These are phyloP conservation scores for Fusarium staphyleae DNA, from an alignment of 2,329 filamentous ascomycete species.

Conservation along the genomic window DNA sequence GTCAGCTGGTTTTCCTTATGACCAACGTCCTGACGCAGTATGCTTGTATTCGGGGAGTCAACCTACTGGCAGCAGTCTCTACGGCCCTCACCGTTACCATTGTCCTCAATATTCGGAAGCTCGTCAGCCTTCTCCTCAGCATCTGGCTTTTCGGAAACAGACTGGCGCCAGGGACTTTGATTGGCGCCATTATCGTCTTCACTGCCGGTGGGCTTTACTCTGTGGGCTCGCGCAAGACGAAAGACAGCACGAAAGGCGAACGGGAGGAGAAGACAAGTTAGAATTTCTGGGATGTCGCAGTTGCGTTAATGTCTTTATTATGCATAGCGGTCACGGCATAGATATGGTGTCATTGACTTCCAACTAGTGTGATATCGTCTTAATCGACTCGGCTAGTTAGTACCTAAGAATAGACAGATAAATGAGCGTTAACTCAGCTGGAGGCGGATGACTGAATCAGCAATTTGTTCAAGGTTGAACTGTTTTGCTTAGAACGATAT, in stretches of 20 bases:
- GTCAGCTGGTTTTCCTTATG: constrained; percentile 73
- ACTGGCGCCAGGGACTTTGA: constrained; percentile 75
- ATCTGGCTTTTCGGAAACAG: constrained; percentile 94
- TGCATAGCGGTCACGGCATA: constrained; percentile 6
- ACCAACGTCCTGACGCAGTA: constrained; percentile 91
- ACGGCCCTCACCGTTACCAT: constrained; percentile 96
- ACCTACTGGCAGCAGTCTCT: constrained; percentile 86
- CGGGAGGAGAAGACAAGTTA: constrained; percentile 30
- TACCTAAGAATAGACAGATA: neutral
- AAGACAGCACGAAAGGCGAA: neutral
- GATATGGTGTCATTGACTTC: constrained; percentile 10
- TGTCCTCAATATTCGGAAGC: constrained; percentile 92
- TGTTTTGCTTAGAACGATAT: no score
- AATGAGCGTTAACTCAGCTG: neutral
- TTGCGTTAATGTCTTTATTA: constrained; percentile 1
- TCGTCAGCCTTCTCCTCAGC: constrained; percentile 88
- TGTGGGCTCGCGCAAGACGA: constrained; percentile 62
- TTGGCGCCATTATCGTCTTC: constrained; percentile 88
- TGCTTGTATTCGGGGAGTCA: constrained; percentile 93
- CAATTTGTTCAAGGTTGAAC: no score
- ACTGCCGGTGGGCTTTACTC: constrained; percentile 90
- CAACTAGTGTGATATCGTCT: neutral
- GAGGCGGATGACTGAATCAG: no score
- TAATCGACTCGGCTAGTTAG: neutral
- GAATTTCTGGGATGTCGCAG: neutral